These are phyloP conservation scores for Polytrichum formosum DNA, from an alignment of 225 moss, liverwort and hornwort species.

Conservation along the genomic window DNA sequence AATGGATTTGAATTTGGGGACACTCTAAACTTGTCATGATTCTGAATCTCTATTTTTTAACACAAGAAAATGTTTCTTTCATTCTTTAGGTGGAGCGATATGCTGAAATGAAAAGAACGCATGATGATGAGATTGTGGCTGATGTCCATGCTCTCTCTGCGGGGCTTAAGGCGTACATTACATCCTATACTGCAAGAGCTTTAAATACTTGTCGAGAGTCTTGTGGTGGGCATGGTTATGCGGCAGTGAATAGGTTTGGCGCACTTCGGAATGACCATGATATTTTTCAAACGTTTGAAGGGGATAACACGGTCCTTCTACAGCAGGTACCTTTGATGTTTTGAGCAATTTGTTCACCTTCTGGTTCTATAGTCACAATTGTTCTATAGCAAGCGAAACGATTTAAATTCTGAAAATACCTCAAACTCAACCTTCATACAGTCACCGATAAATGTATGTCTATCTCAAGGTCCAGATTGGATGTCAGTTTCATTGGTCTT, in stretches of 20 bases:
- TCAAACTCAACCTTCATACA: not conserved
- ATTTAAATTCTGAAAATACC: not conserved
- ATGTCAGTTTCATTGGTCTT: no score
- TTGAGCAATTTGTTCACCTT: conserved; percentile 1
- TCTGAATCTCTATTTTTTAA: not conserved
- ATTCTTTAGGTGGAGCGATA: conserved; percentile 52
- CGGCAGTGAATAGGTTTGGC: conserved; percentile 82
- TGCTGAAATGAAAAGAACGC: conserved; percentile 81
- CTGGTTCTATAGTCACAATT: not conserved
- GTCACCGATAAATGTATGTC: no score
- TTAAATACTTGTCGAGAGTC: conserved; percentile 79
- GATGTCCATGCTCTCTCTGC: conserved; percentile 84
- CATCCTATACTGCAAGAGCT: conserved; percentile 80
- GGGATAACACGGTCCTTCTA: conserved; percentile 78
- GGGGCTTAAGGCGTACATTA: conserved; percentile 82
- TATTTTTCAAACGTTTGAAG: conserved; percentile 87
- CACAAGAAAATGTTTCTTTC: not conserved
- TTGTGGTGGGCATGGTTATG: conserved; percentile 87
- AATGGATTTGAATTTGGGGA: not conserved
- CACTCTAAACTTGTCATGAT: not conserved
- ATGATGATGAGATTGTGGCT: conserved; percentile 71
- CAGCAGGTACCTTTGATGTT: conserved; percentile 50
- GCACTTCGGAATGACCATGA: conserved; percentile 79
- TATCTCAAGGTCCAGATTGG: no score
- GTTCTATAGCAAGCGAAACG: no score